Percentiles rank a stretch among this genome's conserved stretches.
These are phyloP conservation scores for Scedosporium apiospermum DNA, from an alignment of 2,329 filamentous ascomycete genomes.

Conservation along the genomic window DNA sequence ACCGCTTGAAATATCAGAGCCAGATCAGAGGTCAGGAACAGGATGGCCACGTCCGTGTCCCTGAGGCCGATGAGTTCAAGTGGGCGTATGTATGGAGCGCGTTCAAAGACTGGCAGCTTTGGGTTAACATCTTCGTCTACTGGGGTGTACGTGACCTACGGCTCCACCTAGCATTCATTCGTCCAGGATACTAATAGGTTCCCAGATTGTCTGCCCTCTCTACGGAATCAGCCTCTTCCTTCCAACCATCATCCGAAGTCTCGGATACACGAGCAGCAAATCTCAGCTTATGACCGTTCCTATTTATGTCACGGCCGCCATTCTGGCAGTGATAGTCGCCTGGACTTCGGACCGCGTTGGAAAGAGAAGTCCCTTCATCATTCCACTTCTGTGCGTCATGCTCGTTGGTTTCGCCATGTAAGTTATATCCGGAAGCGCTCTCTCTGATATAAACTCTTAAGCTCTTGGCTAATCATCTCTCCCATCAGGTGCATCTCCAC, in stretches of 20 bases:
- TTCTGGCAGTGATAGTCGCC: slow-evolving; percentile 13
- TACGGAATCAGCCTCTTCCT: slow-evolving; percentile 34
- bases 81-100: slow-evolving; percentile 45
- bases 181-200: background rate
- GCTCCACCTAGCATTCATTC: background rate
- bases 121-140: slow-evolving; percentile 36
- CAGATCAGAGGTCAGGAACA: slow-evolving; percentile 32
- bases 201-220: slow-evolving; percentile 12
- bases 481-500: slow-evolving; percentile 32
- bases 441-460: background rate
- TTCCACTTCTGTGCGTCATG: slow-evolving; percentile 42
- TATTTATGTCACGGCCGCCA: slow-evolving; percentile 14
- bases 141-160: slow-evolving; percentile 45
- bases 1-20: slow-evolving; percentile 47
- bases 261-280: slow-evolving; percentile 16
- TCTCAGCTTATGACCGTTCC: slow-evolving; percentile 19
- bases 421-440: slow-evolving; percentile 9
- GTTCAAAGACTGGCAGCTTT: slow-evolving; percentile 48
- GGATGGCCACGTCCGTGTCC: slow-evolving; percentile 41
- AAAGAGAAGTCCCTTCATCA: slow-evolving; percentile 24
- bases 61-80: slow-evolving; percentile 48
- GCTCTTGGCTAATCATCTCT: slow-evolving; percentile 13
- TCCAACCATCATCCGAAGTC: slow-evolving; percentile 14
- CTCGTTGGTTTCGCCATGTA: slow-evolving; percentile 42
- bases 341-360: slow-evolving; percentile 12